These are phyloP conservation scores for Hirsutella thompsonii DNA, from an alignment of 2,329 filamentous ascomycete species.

Conservation along the genomic window DNA sequence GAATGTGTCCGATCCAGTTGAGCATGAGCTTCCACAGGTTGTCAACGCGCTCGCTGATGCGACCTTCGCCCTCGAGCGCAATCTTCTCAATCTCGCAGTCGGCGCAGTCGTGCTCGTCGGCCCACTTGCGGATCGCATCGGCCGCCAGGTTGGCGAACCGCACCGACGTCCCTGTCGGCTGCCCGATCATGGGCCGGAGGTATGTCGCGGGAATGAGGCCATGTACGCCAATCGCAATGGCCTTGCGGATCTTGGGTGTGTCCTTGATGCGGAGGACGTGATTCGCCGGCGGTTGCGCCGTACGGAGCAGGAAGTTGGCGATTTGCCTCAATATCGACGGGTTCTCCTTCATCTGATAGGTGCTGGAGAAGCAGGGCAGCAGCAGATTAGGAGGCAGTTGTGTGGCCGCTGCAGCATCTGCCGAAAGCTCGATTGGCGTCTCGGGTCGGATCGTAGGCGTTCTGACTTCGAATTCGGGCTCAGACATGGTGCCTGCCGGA, in stretches of 20 bases:
- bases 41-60: conserved; percentile 78
- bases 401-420: conserved; percentile 26
- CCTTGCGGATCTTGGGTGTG: conserved; percentile 63
- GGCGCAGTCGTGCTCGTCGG: conserved; percentile 56
- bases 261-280: conserved; percentile 63
- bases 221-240: conserved; percentile 87
- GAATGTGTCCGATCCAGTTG: conserved; percentile 88
- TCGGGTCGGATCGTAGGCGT: conserved; percentile 8
- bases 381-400: conserved; percentile 44
- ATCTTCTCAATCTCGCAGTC: conserved; percentile 86
- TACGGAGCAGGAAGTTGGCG: conserved; percentile 41
- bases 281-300: conserved; percentile 42
- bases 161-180: conserved; percentile 89
- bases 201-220: conserved; percentile 84
- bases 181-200: conserved; percentile 81
- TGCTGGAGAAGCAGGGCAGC: conserved; percentile 55
- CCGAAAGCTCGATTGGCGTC: conserved; percentile 13
- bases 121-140: conserved; percentile 73
- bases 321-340: conserved; percentile 61
- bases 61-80: conserved; percentile 86
- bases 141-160: conserved; percentile 83
- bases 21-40: conserved; percentile 88
- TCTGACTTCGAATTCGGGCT: conserved; percentile 7
- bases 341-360: conserved; percentile 53
- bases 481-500: conserved; percentile 1